Percentiles rank a stretch among this genome's conserved stretches.
phyloP scores from a whole-genome alignment of 2,329 filamentous ascomycete species.

The Kalmusia sp. region DNA sequence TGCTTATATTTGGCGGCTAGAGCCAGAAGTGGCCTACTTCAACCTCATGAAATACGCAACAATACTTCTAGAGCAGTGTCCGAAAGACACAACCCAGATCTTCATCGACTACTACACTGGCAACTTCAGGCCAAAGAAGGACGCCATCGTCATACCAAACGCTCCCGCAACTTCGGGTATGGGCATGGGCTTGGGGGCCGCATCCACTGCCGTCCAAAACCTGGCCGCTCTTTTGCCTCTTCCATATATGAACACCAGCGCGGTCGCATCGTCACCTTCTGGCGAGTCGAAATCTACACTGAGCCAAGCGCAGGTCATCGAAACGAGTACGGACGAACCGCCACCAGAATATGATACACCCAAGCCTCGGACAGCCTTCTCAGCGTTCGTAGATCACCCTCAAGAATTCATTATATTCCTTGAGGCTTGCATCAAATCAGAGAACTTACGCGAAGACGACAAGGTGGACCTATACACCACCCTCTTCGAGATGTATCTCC shows the following conservation, averaged over 20 bases:
- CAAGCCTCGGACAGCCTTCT: slow-evolving; percentile 87
- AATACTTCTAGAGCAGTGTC: slow-evolving; percentile 86
- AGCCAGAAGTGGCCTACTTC: slow-evolving; percentile 79
- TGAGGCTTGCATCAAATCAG: slow-evolving; percentile 81
- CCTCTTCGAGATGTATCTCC: slow-evolving; percentile 96
- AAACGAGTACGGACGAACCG: slow-evolving; percentile 60
- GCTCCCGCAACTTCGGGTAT: slow-evolving; percentile 54
- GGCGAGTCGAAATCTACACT: slow-evolving; percentile 60
- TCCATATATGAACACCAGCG: slow-evolving; percentile 78
- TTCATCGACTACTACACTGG: slow-evolving; percentile 97
- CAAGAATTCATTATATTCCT: slow-evolving; percentile 92
- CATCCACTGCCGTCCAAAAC: slow-evolving; percentile 83
- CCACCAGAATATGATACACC: slow-evolving; percentile 75
- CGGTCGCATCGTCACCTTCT: slow-evolving; percentile 61
- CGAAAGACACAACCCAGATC: slow-evolving; percentile 79
- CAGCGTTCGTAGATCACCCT: slow-evolving; percentile 93
- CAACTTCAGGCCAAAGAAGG: slow-evolving; percentile 75
- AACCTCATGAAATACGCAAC: slow-evolving; percentile 96
- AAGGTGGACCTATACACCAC: slow-evolving; percentile 91
- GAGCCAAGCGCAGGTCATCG: slow-evolving; percentile 61
- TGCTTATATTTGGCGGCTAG: slow-evolving; percentile 87
- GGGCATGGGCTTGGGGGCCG: slow-evolving; percentile 52
- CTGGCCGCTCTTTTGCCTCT: slow-evolving; percentile 82
- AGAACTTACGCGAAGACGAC: slow-evolving; percentile 74
- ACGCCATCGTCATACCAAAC: slow-evolving; percentile 60